Percentiles rank a stretch among this genome's conserved stretches.
phyloP scores from a whole-genome alignment of 306 rosid species.

The Cicer yamashitae region DNA sequence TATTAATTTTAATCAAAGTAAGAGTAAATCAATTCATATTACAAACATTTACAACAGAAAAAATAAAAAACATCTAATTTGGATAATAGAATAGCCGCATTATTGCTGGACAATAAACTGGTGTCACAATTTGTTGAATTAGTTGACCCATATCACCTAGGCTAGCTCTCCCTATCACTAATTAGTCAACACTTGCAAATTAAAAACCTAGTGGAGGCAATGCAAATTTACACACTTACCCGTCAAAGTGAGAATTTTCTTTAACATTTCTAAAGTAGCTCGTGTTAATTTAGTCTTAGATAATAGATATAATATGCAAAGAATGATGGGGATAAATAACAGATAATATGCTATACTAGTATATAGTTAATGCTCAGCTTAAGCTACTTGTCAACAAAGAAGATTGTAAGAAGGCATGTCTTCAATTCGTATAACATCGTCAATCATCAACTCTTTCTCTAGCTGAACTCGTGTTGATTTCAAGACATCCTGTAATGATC shows the following conservation, averaged over 20 bases:
- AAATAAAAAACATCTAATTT: too few species aligned
- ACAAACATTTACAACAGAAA: too few species aligned
- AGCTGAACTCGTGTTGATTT: constrained; percentile 73
- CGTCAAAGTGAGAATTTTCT: constrained; percentile 9
- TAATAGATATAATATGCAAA: constrained; percentile 15
- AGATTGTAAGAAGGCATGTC: constrained; percentile 88
- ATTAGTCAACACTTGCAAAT: constrained; percentile 14
- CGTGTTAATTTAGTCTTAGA: not conserved
- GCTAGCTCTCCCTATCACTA: constrained; percentile 16
- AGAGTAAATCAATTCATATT: too few species aligned
- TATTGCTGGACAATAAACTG: not conserved
- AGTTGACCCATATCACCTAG: constrained; percentile 21
- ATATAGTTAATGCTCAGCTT: not conserved
- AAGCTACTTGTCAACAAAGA: constrained; percentile 56
- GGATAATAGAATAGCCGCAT: too few species aligned
- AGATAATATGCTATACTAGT: not conserved
- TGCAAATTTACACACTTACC: not conserved
- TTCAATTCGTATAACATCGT: constrained; percentile 76
- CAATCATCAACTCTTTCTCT: constrained; percentile 86
- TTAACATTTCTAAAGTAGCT: constrained; percentile 6
- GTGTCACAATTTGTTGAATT: constrained; percentile 12
- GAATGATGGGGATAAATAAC: constrained; percentile 28
- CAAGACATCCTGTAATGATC: constrained; percentile 64
- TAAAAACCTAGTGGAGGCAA: constrained; percentile 4
- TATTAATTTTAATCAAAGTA: too few species aligned